Percentiles rank a stretch among this genome's conserved stretches.
phyloP scores from a whole-genome alignment of 2,329 filamentous ascomycete genomes.

The Pseudogymnoascus sp. region DNA sequence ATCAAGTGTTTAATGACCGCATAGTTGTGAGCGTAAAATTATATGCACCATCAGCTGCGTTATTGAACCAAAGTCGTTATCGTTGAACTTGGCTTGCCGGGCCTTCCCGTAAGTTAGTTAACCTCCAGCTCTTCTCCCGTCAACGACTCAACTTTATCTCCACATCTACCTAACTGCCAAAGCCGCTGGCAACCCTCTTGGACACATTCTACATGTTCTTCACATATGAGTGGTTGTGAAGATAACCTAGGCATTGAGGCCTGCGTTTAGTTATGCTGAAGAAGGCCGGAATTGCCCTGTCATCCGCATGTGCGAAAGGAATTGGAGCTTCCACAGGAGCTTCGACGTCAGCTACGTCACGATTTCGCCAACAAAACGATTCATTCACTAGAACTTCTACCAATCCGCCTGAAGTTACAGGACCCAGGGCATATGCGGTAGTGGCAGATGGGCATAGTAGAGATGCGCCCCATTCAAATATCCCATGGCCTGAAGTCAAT shows the following conservation, averaged over 20 bases:
- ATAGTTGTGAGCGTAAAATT: background rate
- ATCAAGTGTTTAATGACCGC: background rate
- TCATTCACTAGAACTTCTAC: constrained; percentile 13
- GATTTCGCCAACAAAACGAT: constrained; percentile 17
- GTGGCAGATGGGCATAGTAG: constrained; percentile 29
- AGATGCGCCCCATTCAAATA: constrained; percentile 28
- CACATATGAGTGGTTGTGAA: background rate
- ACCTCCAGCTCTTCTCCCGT: constrained; percentile 11
- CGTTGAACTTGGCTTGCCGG: background rate
- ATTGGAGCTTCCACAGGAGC: constrained; percentile 23
- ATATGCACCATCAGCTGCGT: background rate
- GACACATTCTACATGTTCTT: background rate
- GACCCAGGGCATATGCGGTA: constrained; percentile 31
- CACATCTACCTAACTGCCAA: background rate
- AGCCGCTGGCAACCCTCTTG: constrained; percentile 8
- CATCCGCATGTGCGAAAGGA: constrained; percentile 31
- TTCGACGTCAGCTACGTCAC: constrained; percentile 26
- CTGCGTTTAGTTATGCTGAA: constrained; percentile 36
- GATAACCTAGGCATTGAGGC: background rate
- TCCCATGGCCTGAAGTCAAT: constrained; percentile 27
- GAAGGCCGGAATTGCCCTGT: constrained; percentile 34
- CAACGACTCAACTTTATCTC: background rate
- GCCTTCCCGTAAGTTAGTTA: background rate
- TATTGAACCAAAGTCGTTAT: background rate
- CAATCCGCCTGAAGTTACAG: constrained; percentile 8